Conservation (phyloP, 805 yeast genomes). For the Wickerhamiella vanderwaltii region DNA sequence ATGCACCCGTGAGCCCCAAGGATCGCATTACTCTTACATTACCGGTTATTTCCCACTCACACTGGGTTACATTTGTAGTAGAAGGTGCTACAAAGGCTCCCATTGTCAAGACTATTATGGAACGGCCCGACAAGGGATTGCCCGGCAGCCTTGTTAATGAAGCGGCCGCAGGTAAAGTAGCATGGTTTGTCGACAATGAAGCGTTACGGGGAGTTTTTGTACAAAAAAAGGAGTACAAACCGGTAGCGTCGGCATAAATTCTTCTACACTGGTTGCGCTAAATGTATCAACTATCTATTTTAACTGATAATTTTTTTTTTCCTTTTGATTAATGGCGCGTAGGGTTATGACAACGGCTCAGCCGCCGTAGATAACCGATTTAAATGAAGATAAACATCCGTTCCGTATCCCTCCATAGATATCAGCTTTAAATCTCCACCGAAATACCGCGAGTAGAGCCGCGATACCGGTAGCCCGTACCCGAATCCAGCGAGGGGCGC, state of each 20-base stretch:
- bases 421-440: constrained; percentile 83
- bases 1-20: constrained; percentile 82
- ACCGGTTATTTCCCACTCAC: constrained; percentile 91
- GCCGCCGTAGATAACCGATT: constrained; percentile 62
- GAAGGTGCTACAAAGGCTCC: constrained; percentile 96
- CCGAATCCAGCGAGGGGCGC: constrained; percentile 96
- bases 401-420: constrained; percentile 89
- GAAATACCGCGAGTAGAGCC: constrained; percentile 78
- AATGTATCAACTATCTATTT: no score
- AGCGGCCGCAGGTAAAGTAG: constrained; percentile 90
- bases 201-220: constrained; percentile 71
- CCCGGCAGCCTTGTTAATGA: constrained; percentile 91
- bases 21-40: constrained; percentile 80
- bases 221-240: constrained; percentile 61
- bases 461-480: constrained; percentile 75
- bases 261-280: not conserved
- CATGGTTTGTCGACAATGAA: constrained; percentile 95
- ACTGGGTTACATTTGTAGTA: constrained; percentile 84
- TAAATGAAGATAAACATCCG: constrained; percentile 80
- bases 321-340: not conserved
- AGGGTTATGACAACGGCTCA: constrained; percentile 38
- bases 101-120: constrained; percentile 80
- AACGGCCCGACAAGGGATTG: constrained; percentile 90
- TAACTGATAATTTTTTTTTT: not conserved
- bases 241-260: constrained; percentile 26